Conservation (phyloP, 495 filamentous ascomycete genomes). For the Daldinia grandis region DNA sequence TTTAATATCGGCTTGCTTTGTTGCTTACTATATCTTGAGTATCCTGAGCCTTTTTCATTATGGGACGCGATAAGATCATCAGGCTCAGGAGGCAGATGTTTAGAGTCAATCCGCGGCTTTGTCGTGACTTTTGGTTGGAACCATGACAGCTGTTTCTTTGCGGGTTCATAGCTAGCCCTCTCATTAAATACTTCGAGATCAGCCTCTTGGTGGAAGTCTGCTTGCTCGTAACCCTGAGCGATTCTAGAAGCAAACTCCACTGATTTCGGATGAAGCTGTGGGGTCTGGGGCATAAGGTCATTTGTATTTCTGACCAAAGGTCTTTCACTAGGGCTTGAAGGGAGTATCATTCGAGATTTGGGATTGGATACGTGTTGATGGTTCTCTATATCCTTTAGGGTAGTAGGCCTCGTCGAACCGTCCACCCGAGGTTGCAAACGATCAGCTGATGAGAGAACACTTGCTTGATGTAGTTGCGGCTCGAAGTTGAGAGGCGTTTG, state of each 20-base stretch:
- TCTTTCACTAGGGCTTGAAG: conserved; percentile 9
- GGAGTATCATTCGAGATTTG: background rate
- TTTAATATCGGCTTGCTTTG: background rate
- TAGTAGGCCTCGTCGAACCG: background rate
- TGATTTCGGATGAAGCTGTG: conserved; percentile 18
- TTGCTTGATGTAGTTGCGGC: background rate
- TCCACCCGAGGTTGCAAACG: background rate
- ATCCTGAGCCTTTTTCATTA: background rate
- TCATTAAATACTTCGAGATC: background rate
- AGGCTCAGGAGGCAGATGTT: background rate
- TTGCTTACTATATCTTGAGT: background rate
- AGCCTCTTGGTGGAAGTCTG: background rate
- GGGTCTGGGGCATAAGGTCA: background rate
- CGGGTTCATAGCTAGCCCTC: background rate
- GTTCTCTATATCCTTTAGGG: background rate
- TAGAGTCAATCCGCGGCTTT: background rate
- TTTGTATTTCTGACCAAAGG: background rate
- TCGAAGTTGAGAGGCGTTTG: conserved; percentile 3
- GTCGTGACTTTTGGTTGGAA: background rate
- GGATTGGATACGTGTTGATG: background rate
- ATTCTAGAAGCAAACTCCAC: conserved; percentile 28
- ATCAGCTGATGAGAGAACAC: background rate
- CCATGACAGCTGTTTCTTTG: background rate
- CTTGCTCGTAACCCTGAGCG: conserved; percentile 9
- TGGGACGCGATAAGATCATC: background rate